phyloP scores from a whole-genome alignment of 495 filamentous ascomycete species.

The Stereocaulon alpinum region DNA sequence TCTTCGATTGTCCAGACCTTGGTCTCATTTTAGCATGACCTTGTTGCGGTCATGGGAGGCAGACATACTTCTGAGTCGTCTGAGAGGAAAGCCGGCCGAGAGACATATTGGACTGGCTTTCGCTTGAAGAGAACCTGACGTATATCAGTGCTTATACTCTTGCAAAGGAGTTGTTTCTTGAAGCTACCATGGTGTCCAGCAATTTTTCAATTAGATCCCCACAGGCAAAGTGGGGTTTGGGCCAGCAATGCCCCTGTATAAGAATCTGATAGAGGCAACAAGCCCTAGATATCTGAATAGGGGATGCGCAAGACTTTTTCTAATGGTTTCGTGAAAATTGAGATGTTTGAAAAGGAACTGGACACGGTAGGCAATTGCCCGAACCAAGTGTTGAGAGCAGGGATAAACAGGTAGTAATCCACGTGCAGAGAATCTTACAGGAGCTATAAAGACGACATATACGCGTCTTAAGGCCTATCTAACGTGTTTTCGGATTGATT shows the following conservation, averaged over 20 bases:
- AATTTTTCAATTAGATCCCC: background rate
- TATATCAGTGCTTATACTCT: slow-evolving; percentile 2
- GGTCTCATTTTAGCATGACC: slow-evolving; percentile 5
- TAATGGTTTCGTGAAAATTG: slow-evolving; percentile 6
- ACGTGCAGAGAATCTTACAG: slow-evolving; percentile 1
- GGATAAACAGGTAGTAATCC: background rate
- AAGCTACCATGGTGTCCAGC: slow-evolving; percentile 11
- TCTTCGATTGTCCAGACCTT: slow-evolving; percentile 87
- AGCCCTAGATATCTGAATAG: background rate
- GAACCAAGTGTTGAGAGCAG: background rate
- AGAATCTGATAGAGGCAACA: background rate
- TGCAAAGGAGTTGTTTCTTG: background rate
- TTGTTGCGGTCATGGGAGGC: slow-evolving; percentile 4
- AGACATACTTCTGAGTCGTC: slow-evolving; percentile 62
- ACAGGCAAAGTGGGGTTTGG: background rate
- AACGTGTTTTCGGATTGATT: slow-evolving; percentile 7
- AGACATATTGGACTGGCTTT: slow-evolving; percentile 82
- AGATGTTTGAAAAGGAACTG: background rate
- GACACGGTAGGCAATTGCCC: background rate
- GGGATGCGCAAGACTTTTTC: slow-evolving; percentile 5
- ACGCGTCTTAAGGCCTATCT: slow-evolving; percentile 7
- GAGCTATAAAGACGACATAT: slow-evolving; percentile 3
- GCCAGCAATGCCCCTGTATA: slow-evolving; percentile 1
- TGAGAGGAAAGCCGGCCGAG: slow-evolving; percentile 62
- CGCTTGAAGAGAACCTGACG: slow-evolving; percentile 85